These are phyloP conservation scores for Aspergillus sclerotioniger DNA, from an alignment of 495 filamentous ascomycete species.

Conservation along the genomic window DNA sequence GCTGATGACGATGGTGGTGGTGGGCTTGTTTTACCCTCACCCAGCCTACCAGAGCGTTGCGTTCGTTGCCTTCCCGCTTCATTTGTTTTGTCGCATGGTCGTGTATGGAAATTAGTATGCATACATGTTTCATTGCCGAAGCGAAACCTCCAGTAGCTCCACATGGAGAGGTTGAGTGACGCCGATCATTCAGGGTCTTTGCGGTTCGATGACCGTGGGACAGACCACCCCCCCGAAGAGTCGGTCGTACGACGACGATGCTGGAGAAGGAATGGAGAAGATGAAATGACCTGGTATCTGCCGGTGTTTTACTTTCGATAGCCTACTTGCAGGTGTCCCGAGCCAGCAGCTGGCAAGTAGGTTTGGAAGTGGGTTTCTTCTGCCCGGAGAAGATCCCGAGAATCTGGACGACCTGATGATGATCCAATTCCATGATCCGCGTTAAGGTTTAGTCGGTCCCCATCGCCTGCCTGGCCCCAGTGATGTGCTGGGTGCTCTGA, in stretches of 20 bases:
- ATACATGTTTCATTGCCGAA: conserved; percentile 18
- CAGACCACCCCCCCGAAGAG: conserved; percentile 3
- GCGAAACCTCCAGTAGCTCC: conserved; percentile 10
- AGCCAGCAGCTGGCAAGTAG: neutral
- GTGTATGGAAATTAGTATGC: neutral
- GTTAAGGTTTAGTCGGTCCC: conserved; percentile 16
- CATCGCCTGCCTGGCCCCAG: neutral
- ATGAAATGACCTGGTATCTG: conserved; percentile 5
- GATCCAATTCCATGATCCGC: conserved; percentile 19
- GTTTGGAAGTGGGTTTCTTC: neutral
- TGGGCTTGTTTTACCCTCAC: neutral
- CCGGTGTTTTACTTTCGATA: conserved; percentile 16
- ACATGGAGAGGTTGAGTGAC: conserved; percentile 15
- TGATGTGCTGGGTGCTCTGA: conserved; percentile 13
- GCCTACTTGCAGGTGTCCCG: neutral
- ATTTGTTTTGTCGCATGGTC: neutral
- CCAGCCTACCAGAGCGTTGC: conserved; percentile 2
- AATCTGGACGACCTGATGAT: conserved; percentile 14
- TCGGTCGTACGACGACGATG: conserved; percentile 5
- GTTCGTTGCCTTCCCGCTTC: neutral
- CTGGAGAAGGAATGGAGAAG: neutral
- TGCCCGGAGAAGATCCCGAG: conserved; percentile 17
- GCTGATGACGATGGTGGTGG: neutral
- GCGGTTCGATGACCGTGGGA: conserved; percentile 14
- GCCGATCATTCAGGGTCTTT: conserved; percentile 20